phyloP scores from a whole-genome alignment of 2,329 filamentous ascomycete species.

The Hypoxylon rubiginosum region DNA sequence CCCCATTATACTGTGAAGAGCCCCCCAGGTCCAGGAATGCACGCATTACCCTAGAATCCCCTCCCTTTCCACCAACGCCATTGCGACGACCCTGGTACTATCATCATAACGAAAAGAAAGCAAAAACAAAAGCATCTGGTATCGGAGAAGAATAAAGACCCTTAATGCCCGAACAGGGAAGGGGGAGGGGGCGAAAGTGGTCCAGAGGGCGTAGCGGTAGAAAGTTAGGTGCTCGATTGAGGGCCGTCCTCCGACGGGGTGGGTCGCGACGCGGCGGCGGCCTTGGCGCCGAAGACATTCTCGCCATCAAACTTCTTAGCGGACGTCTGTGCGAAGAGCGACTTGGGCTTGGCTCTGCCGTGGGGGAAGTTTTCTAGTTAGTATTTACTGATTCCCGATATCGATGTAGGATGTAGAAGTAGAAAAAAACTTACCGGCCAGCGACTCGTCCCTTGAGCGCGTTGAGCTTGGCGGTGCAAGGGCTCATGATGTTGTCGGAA shows the following conservation, averaged over 20 bases:
- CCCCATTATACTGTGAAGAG: slow-evolving; percentile 32
- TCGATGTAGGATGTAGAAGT: neutral
- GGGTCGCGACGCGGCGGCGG: slow-evolving; percentile 19
- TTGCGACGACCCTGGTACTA: slow-evolving; percentile 23
- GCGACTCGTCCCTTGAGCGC: slow-evolving; percentile 85
- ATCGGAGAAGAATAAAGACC: slow-evolving; percentile 4
- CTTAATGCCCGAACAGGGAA: slow-evolving; percentile 22
- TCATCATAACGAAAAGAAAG: slow-evolving; percentile 17
- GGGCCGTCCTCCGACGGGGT: slow-evolving; percentile 2
- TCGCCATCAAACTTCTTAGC: slow-evolving; percentile 71
- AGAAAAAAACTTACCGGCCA: slow-evolving; percentile 73
- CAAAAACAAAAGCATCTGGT: slow-evolving; percentile 13
- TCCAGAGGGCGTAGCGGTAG: slow-evolving; percentile 3
- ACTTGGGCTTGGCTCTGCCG: slow-evolving; percentile 73
- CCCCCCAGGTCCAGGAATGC: neutral
- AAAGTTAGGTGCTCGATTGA: slow-evolving; percentile 13
- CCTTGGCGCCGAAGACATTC: slow-evolving; percentile 56
- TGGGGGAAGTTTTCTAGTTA: slow-evolving; percentile 33
- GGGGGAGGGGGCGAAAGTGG: slow-evolving; percentile 11
- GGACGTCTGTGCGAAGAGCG: slow-evolving; percentile 75
- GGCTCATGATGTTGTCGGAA: slow-evolving; percentile 90
- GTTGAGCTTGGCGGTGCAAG: slow-evolving; percentile 85
- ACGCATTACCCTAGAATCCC: slow-evolving; percentile 17
- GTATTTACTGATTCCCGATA: slow-evolving; percentile 16
- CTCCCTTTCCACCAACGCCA: slow-evolving; percentile 43